Evolutionary conservation across 2,329 filamentous ascomycete genomes (phyloP).

Genomic region (Phialophora expanda): DNA sequence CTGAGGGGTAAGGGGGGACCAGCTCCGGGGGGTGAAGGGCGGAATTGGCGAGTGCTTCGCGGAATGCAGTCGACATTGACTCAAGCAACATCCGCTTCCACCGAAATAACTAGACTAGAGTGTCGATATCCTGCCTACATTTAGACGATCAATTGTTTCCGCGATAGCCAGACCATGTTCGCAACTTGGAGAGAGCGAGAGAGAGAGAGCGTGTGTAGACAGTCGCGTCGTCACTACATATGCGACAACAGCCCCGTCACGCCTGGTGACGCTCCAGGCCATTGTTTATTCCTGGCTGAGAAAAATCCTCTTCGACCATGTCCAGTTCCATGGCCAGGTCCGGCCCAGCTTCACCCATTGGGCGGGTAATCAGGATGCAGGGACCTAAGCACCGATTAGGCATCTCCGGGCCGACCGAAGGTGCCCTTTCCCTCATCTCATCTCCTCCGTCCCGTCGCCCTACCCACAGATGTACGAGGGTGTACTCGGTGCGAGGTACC

Average conservation of each 20-base stretch:
- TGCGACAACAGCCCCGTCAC: background rate
- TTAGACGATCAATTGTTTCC: background rate
- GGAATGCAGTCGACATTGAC: no score
- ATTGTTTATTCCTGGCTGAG: background rate
- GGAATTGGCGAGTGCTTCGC: no score
- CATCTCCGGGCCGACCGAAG: background rate
- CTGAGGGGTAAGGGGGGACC: constrained; percentile 14
- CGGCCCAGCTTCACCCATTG: background rate
- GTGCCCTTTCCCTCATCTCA: background rate
- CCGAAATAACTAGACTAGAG: no score
- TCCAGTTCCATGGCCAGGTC: no score
- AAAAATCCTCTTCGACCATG: background rate
- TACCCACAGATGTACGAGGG: no score
- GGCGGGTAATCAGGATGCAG: background rate
- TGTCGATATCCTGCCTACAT: background rate
- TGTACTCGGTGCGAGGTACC: no score
- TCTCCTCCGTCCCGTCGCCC: background rate
- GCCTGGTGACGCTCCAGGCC: background rate
- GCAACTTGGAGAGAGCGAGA: background rate
- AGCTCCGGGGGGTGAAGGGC: no score
- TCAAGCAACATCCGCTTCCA: no score
- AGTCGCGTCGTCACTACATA: no score
- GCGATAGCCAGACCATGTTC: background rate
- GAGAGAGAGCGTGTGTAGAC: background rate
- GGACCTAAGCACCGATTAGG: background rate